Percentiles rank a stretch among this genome's conserved stretches.
phyloP scores from a whole-genome alignment of 2,329 filamentous ascomycete species.

The Biscogniauxia mediterranea region DNA sequence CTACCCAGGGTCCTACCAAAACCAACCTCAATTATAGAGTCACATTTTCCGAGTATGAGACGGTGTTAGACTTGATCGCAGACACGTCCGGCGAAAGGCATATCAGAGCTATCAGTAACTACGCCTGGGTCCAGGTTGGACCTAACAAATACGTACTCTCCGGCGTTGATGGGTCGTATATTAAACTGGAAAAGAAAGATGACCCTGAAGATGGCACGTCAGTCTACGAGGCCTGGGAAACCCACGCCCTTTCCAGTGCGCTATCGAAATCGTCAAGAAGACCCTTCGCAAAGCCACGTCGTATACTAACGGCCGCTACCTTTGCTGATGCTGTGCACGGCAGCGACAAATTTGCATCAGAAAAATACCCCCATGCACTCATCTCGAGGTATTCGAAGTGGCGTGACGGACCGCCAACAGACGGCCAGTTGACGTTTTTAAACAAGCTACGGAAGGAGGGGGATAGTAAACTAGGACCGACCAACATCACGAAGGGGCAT shows the following conservation, averaged over 20 bases:
- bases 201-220: slow-evolving; percentile 26
- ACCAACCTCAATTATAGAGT: slow-evolving; percentile 43
- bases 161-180: slow-evolving; percentile 60
- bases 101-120: slow-evolving; percentile 71
- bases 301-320: slow-evolving; percentile 62
- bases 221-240: slow-evolving; percentile 45
- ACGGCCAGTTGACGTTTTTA: slow-evolving; percentile 65
- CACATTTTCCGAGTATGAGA: slow-evolving; percentile 87
- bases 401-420: slow-evolving; percentile 64
- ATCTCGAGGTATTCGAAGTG: slow-evolving; percentile 67
- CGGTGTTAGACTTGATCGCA: slow-evolving; percentile 83
- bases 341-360: slow-evolving; percentile 75
- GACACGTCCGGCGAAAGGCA: slow-evolving; percentile 77
- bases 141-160: slow-evolving; percentile 69
- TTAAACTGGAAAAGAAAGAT: slow-evolving; percentile 49
- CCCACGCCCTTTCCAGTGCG: slow-evolving; percentile 39
- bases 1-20: not conserved
- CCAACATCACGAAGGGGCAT: slow-evolving; percentile 71
- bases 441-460: slow-evolving; percentile 61
- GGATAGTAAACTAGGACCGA: slow-evolving; percentile 50
- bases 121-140: slow-evolving; percentile 82
- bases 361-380: slow-evolving; percentile 64
- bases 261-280: slow-evolving; percentile 45
- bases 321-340: slow-evolving; percentile 78
- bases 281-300: slow-evolving; percentile 67